Evolutionary conservation across 139 green algal species (phyloP), one percentile per base, ranked within the genome.

Genomic region (Klebsormidium nitens): DNA sequence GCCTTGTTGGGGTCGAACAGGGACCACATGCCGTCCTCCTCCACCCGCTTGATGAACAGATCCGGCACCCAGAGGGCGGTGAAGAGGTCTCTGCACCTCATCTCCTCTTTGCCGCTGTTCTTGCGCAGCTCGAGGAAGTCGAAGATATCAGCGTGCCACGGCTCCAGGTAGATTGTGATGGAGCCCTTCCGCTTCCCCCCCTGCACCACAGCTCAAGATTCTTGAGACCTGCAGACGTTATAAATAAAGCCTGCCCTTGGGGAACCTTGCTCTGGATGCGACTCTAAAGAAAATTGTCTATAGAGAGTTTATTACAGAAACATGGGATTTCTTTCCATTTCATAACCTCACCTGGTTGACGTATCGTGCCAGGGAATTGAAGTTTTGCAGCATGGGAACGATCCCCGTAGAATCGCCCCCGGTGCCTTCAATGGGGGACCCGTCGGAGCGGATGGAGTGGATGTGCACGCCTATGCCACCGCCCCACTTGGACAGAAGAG

Each of bases 1-100:
- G 87, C 86, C 85, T 98, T 93, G 71, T 97, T 96, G 64, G 94
- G 94, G 85, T 94, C 98, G 83, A 99, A 96, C 37, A 99, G 86
- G 46, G 69, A 89, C 94, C 94, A 99, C 32, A 92, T 79, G 35
- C 55, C 75, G 77, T 96, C 74, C 8, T 73, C 82, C 82, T 97
- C 87, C 36, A 92, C 88, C 39, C 88, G 73, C 64, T 85, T 40
- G 74, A 85, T 85, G 87, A 99, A 99, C 34, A 98, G 83, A 81
- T 99, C 94, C 46, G 89, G 90, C 63, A 95, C 85, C 94, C 94
- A 99, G 8, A 99, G 85, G 31, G 87, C 94, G 64, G 97, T 98
- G 79, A 99, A 99, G 2, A 99, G 87, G 78, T 99, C 94, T 19
- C 94, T 79, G 4, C 90, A 90, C 23, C 94, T 86, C 1, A 82